Evolutionary conservation across 352 stramenopile genomes (phyloP), one percentile per base, ranked within the genome.

Genomic region (Phytophthora citricola): DNA sequence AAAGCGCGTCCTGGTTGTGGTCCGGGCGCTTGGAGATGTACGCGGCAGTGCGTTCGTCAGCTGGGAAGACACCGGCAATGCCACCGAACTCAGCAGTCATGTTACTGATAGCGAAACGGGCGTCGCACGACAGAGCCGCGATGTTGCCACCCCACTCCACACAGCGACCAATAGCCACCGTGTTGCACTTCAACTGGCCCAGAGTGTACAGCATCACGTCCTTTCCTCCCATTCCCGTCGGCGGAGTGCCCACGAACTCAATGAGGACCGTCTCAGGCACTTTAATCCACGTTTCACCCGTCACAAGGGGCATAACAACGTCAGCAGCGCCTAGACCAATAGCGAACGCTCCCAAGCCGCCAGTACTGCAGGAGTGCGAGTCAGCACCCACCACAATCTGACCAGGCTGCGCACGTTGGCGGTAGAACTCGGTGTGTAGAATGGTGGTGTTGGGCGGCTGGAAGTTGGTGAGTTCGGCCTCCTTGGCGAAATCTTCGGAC

Each of bases 121-220:
- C 85, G 58, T 95, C 87, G 47, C 83, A 92, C 26, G 85, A 93
- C 0, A 95, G 76, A 34, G 81, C 73, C 26, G 71, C 65, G 56
- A 94, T 91, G 78, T 92, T 92, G 66, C 87, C 87, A 48, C 83
- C 83, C 79, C 83, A 95, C 59, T 94, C 85, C 3, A 95, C 83
- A 48, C 78, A 90, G 63, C 86, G 83, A 14, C 77, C 83, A 17
- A 90, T 92, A 9, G 86, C 85, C 22, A 95, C 87, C 5, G 85
- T 94, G 74, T 95, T 94, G 59, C 86, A 91, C 76, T 95, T 95
- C 61, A 95, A 78, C 49, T 92, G 73, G 34, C 87, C 85, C 34
- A 94, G 75, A 47, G 83, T 94, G 75, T 92, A 90, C 2, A 95
- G 76, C 82, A 95, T 95, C 14, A 94, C 87, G 68, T 95, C 87